Base-by-base conservation (phyloP, 2,329 filamentous ascomycete genomes). In the Fusarium sarcochroum region DNA sequence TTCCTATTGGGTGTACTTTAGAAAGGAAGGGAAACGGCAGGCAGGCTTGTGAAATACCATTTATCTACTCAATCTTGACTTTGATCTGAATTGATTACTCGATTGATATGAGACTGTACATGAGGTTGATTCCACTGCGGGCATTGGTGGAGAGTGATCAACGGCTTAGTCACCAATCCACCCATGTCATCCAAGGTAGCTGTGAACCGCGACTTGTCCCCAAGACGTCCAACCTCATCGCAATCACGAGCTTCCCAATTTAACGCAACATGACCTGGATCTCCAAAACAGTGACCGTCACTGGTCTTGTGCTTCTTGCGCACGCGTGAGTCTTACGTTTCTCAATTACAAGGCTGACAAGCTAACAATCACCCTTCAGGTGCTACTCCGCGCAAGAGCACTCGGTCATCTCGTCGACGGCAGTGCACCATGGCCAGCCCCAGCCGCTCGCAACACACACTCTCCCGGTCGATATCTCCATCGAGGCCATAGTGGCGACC, bases 311-410 rank as follows among this genome's bases (percentile, higher is more conserved):
- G 56, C 86, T 98, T 69, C 86, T 98, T 18, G 89, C 90, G 45
- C 95, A 98, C 80, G 93, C 94, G 95, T 98, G 90, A 80, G 92
- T 48, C 27, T 38, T 20, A 25, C 15, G 7, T 34, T 25, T 54
- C 35, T 63, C 58, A 35, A 47, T 32, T 37, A 35, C 40, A 14
- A 27, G 34, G 30, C 53, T 42, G 37, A 45, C 38, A 30, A 49
- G 40, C 62, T 75, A 54, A 76, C 65, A 46, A 23, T 60, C 47
- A 52, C 37, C 34, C 25, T 58, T 54, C 77, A 99, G 96, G 68
- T 97, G 94, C 82, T 99, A 98, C 82, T 99, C 96, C 51, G 94
- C 94, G 46, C 92, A 97, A 80, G 96, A 99, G 82, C 93, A 97
- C 82, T 91, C 93, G 8, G 85, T 90, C 21, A 87, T 97, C 49